Base-by-base conservation (phyloP, 2,329 filamentous ascomycete genomes). In the Stachybotrys elegans region DNA sequence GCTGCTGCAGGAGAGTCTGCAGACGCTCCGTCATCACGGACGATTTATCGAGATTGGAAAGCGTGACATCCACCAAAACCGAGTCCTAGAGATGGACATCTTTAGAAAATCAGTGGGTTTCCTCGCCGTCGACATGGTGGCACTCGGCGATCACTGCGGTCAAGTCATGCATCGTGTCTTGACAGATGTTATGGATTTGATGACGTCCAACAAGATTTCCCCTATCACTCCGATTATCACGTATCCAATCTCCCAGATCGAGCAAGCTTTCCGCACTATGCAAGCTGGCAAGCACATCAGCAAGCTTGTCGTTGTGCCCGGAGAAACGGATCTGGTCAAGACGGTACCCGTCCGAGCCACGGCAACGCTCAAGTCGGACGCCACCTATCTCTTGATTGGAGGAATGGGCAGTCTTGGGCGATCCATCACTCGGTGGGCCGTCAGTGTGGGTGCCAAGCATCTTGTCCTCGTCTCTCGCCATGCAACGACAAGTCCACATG, bases 21-120 rank as follows among this genome's bases (percentile, higher is more conserved):
- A 62, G 1, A 73, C 69, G 37, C 56, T 77, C 4, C 69, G 71
- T 2, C 52, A 60, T 5, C 70, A 66, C 38, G 72, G 70, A 0
- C 60, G 53, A 4, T 67, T 77, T 55, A 44, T 75, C 0, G 71
- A 76, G 42, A 65, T 75, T 16, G 69, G 69, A 8, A 69, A 68
- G 48, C 54, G 62, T 6, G 69, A 74, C 37, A 57, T 67, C 19
- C 40, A 55, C 3, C 57, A 60, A 19, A 63, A 69, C 21, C 63
- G 57, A 2, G 39, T 41, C 17, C 44, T 59, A 37, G 45, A 48
- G 29, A 71, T 71, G 66, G 45, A 49, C 4, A 57, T 58, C 1
- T 70, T 72, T 40, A 57, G 59, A 12, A 53, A 51, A 29, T 60
- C 57, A 34, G 59, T 68, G n/a, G 65, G 60, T 1, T 74, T 74